Conservation (phyloP, 768 basidiomycete genomes). For the Leccinum arenicola region DNA sequence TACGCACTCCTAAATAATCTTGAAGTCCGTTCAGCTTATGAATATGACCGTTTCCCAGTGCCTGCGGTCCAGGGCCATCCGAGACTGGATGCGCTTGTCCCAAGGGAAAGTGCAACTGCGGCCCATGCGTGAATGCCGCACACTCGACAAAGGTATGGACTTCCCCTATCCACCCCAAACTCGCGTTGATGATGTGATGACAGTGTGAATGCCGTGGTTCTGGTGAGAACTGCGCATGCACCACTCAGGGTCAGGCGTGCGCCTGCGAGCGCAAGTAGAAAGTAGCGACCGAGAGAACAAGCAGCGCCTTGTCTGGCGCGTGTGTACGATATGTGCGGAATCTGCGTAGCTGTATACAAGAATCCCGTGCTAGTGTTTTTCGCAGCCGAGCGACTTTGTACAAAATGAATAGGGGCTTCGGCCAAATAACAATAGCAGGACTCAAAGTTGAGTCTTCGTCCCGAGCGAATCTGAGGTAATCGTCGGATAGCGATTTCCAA, state of each 20-base stretch:
- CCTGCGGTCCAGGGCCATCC: conserved; percentile 30
- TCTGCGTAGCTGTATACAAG: not conserved
- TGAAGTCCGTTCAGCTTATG: no score
- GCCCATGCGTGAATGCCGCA: conserved; percentile 28
- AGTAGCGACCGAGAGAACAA: conserved; percentile 9
- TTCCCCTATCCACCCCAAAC: not conserved
- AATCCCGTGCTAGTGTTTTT: not conserved
- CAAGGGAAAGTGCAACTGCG: conserved; percentile 31
- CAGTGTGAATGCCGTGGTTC: conserved; percentile 26
- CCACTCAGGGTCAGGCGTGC: conserved; percentile 13
- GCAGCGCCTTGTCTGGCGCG: not conserved
- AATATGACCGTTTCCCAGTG: conserved; percentile 15
- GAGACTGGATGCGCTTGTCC: conserved; percentile 33
- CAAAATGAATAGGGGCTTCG: not conserved
- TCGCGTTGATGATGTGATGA: not conserved
- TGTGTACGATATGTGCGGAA: conserved; percentile 4
- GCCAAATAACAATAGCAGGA: not conserved
- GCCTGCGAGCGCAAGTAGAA: conserved; percentile 20
- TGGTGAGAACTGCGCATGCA: conserved; percentile 17
- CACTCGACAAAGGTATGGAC: conserved; percentile 20
- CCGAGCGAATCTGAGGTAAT: no score
- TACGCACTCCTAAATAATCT: conserved; percentile 8
- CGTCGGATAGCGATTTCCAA: no score
- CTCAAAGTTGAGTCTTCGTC: no score
- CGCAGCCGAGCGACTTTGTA: conserved; percentile 11